phyloP scores from a whole-genome alignment of 306 rosid genomes.

The Gynostemma pentaphyllum region DNA sequence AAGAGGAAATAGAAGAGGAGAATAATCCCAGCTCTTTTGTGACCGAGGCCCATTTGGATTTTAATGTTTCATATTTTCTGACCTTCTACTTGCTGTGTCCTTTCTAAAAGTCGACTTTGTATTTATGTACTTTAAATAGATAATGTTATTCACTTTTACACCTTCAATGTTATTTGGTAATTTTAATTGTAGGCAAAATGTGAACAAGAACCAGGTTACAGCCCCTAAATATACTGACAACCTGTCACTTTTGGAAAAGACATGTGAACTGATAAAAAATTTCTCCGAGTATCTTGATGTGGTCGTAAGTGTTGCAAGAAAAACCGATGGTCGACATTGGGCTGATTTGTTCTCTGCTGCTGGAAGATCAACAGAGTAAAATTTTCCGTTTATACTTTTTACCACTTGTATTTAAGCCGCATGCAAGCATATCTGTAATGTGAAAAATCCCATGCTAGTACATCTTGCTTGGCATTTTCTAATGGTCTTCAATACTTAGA shows the following conservation, averaged over 20 bases:
- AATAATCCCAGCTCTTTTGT: not conserved
- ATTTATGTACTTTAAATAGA: not conserved
- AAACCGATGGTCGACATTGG: conserved; percentile 99
- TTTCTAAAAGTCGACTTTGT: not conserved
- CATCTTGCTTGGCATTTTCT: not conserved
- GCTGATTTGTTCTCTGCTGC: conserved; percentile 91
- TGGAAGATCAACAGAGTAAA: conserved; percentile 91
- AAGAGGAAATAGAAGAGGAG: not conserved
- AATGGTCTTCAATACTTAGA: not conserved
- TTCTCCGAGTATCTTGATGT: conserved; percentile 92
- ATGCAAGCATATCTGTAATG: not conserved
- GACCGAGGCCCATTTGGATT: not conserved
- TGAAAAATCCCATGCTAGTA: not conserved
- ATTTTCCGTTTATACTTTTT: conserved; percentile 4
- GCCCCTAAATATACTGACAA: conserved; percentile 31
- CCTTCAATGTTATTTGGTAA: not conserved
- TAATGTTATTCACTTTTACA: not conserved
- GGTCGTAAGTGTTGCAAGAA: conserved; percentile 95
- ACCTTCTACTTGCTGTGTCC: not conserved
- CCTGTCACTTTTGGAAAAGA: conserved; percentile 75
- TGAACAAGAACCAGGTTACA: conserved; percentile 49
- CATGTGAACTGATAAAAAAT: conserved; percentile 78
- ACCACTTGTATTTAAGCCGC: conserved; percentile 13
- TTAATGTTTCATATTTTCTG: not conserved
- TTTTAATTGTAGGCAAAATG: conserved; percentile 51